A percentile compares a stretch with the other conserved stretches of the same genome.
These are phyloP conservation scores for Pisolithus sp. DNA, from an alignment of 768 basidiomycete genomes.

Conservation along the genomic window DNA sequence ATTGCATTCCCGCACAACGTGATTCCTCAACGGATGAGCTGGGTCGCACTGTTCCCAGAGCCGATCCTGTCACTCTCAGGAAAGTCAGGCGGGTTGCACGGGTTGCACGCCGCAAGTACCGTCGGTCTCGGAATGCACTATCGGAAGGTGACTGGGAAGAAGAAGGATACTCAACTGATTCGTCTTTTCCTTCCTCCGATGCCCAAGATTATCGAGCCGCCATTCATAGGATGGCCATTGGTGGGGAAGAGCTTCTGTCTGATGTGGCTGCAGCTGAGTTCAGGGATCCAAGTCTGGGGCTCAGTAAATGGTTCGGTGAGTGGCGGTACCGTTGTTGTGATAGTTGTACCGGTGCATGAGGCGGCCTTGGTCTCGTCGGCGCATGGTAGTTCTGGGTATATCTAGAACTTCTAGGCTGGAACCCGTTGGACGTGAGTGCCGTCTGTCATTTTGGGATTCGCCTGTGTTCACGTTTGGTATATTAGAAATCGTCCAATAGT, in stretches of 20 bases:
- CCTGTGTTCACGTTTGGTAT: conserved; percentile 2
- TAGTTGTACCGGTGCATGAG: conserved; percentile 84
- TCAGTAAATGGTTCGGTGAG: conserved; percentile 53
- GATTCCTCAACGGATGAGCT: conserved; percentile 50
- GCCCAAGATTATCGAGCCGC: conserved; percentile 64
- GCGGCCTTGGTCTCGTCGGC: conserved; percentile 77
- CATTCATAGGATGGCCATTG: conserved; percentile 42
- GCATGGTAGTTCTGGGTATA: conserved; percentile 96
- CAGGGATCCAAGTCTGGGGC: conserved; percentile 68
- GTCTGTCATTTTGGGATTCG: not conserved
- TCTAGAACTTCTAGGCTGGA: conserved; percentile 82
- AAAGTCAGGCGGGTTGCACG: conserved; percentile 56
- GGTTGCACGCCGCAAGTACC: conserved; percentile 43
- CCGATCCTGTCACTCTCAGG: conserved; percentile 41
- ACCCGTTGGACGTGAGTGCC: conserved; percentile 66
- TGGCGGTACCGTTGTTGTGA: conserved; percentile 79
- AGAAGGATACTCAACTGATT: conserved; percentile 87
- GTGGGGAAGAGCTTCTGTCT: conserved; percentile 54
- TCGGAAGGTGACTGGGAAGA: conserved; percentile 34
- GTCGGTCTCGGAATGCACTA: conserved; percentile 27
- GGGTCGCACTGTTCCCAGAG: conserved; percentile 43
- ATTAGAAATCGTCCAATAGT: conserved; percentile 39
- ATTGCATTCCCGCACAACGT: conserved; percentile 43
- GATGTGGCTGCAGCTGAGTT: conserved; percentile 87
- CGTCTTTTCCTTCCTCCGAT: conserved; percentile 61